A percentile compares a stretch with the other conserved stretches of the same genome.
These are phyloP conservation scores for Chlorella vulgaris DNA, from an alignment of 139 green algal species.

Conservation along the genomic window DNA sequence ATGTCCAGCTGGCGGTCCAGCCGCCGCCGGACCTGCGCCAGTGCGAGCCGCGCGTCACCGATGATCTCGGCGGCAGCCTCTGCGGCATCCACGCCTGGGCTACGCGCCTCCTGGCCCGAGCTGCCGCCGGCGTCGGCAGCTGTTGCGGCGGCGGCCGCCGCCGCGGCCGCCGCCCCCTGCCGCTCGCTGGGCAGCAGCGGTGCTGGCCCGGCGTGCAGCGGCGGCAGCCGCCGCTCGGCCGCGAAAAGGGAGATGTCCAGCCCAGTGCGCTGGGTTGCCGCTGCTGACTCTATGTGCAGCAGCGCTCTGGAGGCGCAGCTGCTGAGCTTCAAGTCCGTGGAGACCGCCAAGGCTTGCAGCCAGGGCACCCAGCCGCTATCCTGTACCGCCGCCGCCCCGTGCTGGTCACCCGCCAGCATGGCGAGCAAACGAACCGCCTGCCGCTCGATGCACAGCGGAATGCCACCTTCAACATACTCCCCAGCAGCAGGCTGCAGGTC, in stretches of 20 bases:
- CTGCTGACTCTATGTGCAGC: conserved; percentile 64
- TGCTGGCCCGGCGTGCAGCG: not conserved
- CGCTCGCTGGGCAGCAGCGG: conserved; percentile 19
- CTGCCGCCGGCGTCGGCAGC: not conserved
- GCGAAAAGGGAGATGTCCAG: not conserved
- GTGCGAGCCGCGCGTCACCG: not conserved
- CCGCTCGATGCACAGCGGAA: conserved; percentile 23
- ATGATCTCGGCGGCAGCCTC: conserved; percentile 27
- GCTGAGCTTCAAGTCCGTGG: conserved; percentile 68
- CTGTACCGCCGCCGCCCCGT: conserved; percentile 33
- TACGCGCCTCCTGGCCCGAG: not conserved
- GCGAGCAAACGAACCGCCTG: conserved; percentile 59
- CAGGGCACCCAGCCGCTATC: conserved; percentile 54
- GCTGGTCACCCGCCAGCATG: conserved; percentile 55
- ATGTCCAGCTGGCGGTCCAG: conserved; percentile 31
- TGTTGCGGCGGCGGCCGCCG: not conserved
- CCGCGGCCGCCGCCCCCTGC: not conserved
- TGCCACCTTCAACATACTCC: not conserved
- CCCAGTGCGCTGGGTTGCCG: conserved; percentile 14
- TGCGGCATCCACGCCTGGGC: not conserved
- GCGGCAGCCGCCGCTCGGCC: not conserved
- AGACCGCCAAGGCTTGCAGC: conserved; percentile 50
- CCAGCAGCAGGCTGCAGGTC: conserved; percentile 8
- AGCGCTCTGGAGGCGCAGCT: conserved; percentile 66
- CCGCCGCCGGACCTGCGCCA: conserved; percentile 3